phyloP scores from a whole-genome alignment of 1,284 basidiomycete genomes.

The Ceratobasidium sp. region DNA sequence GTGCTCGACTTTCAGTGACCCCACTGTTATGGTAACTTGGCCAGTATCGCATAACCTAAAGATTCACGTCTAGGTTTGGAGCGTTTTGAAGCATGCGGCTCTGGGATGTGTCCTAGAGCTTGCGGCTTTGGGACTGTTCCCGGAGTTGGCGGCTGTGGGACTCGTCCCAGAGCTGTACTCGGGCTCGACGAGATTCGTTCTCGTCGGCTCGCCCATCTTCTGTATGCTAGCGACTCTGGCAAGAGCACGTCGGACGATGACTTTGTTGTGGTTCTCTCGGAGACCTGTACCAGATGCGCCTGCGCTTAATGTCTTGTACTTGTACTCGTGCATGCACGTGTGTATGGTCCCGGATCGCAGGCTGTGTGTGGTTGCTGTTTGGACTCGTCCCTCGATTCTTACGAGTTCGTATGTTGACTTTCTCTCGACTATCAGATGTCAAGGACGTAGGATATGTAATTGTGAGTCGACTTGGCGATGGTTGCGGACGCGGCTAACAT shows the following conservation, averaged over 20 bases:
- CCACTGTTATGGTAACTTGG: constrained; percentile 1
- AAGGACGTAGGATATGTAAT: constrained; percentile 95
- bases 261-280: constrained; percentile 17
- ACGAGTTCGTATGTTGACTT: constrained; percentile 49
- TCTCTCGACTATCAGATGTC: constrained; percentile 69
- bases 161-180: constrained; percentile 18
- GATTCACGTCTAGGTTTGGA: not conserved
- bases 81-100: not conserved
- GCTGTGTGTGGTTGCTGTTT: not conserved
- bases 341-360: constrained; percentile 6
- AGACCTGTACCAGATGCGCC: constrained; percentile 2
- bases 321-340: not conserved
- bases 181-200: constrained; percentile 38
- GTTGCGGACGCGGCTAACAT: constrained; percentile 44
- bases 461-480: constrained; percentile 59
- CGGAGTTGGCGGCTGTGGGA: constrained; percentile 8
- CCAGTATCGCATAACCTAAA: not conserved
- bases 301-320: constrained; percentile 9
- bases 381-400: constrained; percentile 10
- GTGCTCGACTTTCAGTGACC: constrained; percentile 18
- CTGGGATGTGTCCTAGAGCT: constrained; percentile 4
- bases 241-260: constrained; percentile 37
- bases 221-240: constrained; percentile 36
- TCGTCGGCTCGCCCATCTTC: constrained; percentile 37
- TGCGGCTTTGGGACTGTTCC: constrained; percentile 14